These are phyloP conservation scores for Aspergillus sp. DNA, from an alignment of 2,329 filamentous ascomycete genomes.

Conservation along the genomic window DNA sequence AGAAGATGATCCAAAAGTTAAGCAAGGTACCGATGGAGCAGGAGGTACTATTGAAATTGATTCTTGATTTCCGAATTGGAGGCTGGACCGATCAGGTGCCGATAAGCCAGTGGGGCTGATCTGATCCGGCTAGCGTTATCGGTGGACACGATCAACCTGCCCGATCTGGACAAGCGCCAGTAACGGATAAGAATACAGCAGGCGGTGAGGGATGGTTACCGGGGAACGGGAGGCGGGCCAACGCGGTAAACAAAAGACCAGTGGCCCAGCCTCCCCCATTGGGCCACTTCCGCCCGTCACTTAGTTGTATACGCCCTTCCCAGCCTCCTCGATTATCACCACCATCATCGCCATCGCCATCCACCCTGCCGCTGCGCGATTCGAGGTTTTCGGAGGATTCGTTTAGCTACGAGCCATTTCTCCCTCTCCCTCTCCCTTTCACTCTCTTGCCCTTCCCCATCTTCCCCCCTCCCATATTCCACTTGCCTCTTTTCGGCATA, in stretches of 20 bases:
- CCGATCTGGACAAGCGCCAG: no score
- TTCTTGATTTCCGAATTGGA: slow-evolving; percentile 5
- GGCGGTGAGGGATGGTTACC: slow-evolving; percentile 40
- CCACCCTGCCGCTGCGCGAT: background rate
- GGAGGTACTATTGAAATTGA: background rate
- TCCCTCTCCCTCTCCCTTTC: slow-evolving; percentile 27
- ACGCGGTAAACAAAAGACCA: slow-evolving; percentile 42
- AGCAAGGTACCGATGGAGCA: no score
- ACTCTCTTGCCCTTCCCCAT: slow-evolving; percentile 23
- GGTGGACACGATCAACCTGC: background rate
- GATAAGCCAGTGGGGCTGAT: slow-evolving; percentile 14
- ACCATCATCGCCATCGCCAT: slow-evolving; percentile 12
- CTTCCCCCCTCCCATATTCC: slow-evolving; percentile 22
- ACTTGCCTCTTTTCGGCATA: slow-evolving; percentile 23
- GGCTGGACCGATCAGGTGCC: slow-evolving; percentile 23
- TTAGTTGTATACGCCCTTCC: slow-evolving; percentile 18
- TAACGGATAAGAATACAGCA: slow-evolving; percentile 13
- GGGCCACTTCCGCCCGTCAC: background rate
- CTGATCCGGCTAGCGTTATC: slow-evolving; percentile 18
- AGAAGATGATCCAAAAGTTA: background rate
- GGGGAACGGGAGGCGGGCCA: slow-evolving; percentile 27
- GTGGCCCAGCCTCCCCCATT: slow-evolving; percentile 47
- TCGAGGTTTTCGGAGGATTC: slow-evolving; percentile 22
- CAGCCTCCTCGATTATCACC: slow-evolving; percentile 47
- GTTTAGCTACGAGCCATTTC: slow-evolving; percentile 37